Percentiles rank a stretch among this genome's conserved stretches.
Conservation (phyloP, 768 basidiomycete genomes). For the Filobasidium floriforme region DNA sequence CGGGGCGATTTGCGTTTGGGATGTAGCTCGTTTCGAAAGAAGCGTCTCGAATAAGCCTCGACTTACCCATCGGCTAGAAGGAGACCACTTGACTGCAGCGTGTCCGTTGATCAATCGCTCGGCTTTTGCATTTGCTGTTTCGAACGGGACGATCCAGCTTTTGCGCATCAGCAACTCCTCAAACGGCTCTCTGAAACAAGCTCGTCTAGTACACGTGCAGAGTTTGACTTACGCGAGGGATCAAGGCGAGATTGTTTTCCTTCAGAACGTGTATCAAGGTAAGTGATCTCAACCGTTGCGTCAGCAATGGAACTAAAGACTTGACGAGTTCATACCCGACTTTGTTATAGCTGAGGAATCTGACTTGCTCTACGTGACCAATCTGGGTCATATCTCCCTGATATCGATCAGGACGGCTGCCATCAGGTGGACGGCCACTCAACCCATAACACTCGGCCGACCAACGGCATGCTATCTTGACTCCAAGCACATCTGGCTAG, state of each 20-base stretch:
- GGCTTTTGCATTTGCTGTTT: conserved; percentile 22
- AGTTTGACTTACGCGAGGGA: conserved; percentile 27
- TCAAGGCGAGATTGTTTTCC: conserved; percentile 29
- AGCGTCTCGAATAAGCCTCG: conserved; percentile 75
- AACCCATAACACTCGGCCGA: conserved; percentile 76
- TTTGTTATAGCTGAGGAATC: conserved; percentile 52
- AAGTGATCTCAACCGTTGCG: neutral
- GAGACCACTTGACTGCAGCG: conserved; percentile 32
- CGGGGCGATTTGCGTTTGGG: conserved; percentile 49
- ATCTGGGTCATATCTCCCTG: conserved; percentile 63
- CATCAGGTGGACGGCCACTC: conserved; percentile 54
- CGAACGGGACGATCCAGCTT: conserved; percentile 25
- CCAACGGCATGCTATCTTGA: conserved; percentile 80
- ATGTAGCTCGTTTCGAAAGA: conserved; percentile 75
- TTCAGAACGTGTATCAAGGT: conserved; percentile 16
- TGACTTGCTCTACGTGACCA: conserved; percentile 77
- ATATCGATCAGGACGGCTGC: conserved; percentile 82
- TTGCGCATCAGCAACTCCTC: conserved; percentile 27
- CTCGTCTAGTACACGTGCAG: conserved; percentile 34
- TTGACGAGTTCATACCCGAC: neutral
- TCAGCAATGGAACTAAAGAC: neutral
- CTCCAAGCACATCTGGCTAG: conserved; percentile 74
- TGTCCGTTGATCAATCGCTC: conserved; percentile 21
- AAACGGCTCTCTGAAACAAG: conserved; percentile 31
- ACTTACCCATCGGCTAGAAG: conserved; percentile 57